phyloP scores from a whole-genome alignment of 2,329 filamentous ascomycete species.

The Fonsecaea multimorphosa region DNA sequence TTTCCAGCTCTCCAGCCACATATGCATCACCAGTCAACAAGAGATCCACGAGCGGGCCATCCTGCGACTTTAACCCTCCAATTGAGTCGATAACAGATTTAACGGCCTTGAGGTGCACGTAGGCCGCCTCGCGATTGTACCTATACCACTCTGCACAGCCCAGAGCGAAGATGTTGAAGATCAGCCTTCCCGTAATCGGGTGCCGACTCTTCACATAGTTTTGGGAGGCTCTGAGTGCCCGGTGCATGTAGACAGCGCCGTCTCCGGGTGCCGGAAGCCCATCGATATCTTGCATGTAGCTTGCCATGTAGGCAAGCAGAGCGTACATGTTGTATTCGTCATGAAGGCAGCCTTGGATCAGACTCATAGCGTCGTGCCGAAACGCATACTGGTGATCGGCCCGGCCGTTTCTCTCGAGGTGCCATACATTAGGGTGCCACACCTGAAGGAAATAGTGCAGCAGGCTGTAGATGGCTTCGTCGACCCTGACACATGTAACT shows the following conservation, averaged over 20 bases:
- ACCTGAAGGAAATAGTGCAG: constrained; percentile 30
- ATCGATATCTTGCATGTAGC: constrained; percentile 29
- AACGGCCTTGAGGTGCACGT: constrained; percentile 30
- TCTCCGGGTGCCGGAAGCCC: constrained; percentile 2
- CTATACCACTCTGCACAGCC: constrained; percentile 33
- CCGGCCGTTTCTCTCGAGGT: constrained; percentile 25
- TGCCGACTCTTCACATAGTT: constrained; percentile 22
- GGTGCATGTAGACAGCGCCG: constrained; percentile 27
- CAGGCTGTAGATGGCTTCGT: constrained; percentile 23
- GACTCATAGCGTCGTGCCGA: constrained; percentile 22
- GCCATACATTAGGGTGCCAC: constrained; percentile 32
- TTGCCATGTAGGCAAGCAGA: constrained; percentile 32
- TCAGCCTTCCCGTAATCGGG: constrained; percentile 24
- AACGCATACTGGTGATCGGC: constrained; percentile 28
- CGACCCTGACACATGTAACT: constrained; percentile 27
- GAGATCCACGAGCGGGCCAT: constrained; percentile 30
- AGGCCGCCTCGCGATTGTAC: constrained; percentile 27
- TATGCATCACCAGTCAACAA: constrained; percentile 31
- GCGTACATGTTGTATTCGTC: constrained; percentile 34
- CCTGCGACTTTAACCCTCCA: constrained; percentile 25
- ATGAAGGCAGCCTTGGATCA: constrained; percentile 27
- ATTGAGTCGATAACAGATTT: constrained; percentile 28
- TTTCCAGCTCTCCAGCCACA: constrained; percentile 26
- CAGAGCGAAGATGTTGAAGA: constrained; percentile 31
- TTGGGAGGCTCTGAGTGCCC: constrained; percentile 28